These are phyloP conservation scores for Gentiana straminea DNA, from an alignment of 257 asterid species.

Conservation along the genomic window DNA sequence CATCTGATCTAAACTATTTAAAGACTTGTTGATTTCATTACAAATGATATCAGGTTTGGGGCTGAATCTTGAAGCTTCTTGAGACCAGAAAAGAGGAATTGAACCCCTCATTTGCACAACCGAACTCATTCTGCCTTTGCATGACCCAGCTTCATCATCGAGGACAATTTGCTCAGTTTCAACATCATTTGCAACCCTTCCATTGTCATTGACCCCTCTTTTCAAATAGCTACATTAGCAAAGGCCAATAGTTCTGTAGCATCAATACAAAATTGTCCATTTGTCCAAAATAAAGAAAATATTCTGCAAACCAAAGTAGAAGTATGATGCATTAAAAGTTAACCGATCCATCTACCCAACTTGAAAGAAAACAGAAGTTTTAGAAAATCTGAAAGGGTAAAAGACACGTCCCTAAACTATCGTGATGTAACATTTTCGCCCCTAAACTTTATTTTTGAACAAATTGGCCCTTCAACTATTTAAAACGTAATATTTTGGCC, in stretches of 20 bases:
- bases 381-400: no score
- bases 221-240: constrained; percentile 64
- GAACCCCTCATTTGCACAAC: constrained; percentile 99
- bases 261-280: no score
- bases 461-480: no score
- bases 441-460: no score
- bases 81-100: constrained; percentile 99
- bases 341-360: no score
- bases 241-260: not conserved
- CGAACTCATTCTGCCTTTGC: constrained; percentile 97
- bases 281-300: no score
- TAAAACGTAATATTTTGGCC: no score
- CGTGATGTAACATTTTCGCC: no score
- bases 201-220: constrained; percentile 97
- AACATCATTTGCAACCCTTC: constrained; percentile 98
- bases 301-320: no score
- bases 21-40: constrained; percentile 28
- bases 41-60: constrained; percentile 98
- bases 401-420: no score
- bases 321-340: no score
- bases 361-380: no score
- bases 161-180: constrained; percentile 97
- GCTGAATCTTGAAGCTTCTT: constrained; percentile 98
- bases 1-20: constrained; percentile 1
- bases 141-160: constrained; percentile 94